Evolutionary conservation across 2,329 filamentous ascomycete species (phyloP).

Genomic region (Neoarthrinium moseri): DNA sequence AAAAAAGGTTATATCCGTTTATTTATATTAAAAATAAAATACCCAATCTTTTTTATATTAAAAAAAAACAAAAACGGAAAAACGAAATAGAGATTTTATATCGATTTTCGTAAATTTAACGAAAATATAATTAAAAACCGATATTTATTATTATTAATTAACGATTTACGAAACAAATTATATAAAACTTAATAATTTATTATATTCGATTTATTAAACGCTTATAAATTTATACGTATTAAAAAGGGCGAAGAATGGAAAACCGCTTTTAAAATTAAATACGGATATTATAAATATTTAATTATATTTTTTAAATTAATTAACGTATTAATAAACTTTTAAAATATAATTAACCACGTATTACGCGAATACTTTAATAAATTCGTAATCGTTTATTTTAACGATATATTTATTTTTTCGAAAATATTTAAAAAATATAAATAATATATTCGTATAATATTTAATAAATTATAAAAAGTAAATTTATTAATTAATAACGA

Average conservation of each 20-base stretch:
- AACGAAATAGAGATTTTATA: neutral
- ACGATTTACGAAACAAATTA: neutral
- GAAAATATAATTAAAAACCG: neutral
- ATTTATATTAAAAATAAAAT: neutral
- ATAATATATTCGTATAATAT: constrained; percentile 20
- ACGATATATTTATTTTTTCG: constrained; percentile 24
- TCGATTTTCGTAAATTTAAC: neutral
- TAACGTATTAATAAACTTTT: constrained; percentile 13
- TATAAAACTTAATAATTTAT: neutral
- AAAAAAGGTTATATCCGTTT: neutral
- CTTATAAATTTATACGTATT: constrained; percentile 16
- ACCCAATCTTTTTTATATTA: neutral
- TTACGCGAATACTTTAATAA: constrained; percentile 4
- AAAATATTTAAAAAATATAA: constrained; percentile 20
- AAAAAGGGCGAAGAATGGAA: constrained; percentile 21
- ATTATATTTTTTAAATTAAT: constrained; percentile 24
- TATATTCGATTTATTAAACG: neutral
- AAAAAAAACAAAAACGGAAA: constrained; percentile 5
- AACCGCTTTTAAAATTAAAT: constrained; percentile 22
- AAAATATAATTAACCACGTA: constrained; percentile 15
- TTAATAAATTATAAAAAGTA: constrained; percentile 3
- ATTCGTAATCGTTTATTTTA: constrained; percentile 12
- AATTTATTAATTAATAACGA: constrained; percentile 16
- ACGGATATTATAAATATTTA: constrained; percentile 24
- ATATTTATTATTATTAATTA: neutral